Base-by-base conservation (phyloP, 2,329 filamentous ascomycete genomes). In the Venturia aucupariae region DNA sequence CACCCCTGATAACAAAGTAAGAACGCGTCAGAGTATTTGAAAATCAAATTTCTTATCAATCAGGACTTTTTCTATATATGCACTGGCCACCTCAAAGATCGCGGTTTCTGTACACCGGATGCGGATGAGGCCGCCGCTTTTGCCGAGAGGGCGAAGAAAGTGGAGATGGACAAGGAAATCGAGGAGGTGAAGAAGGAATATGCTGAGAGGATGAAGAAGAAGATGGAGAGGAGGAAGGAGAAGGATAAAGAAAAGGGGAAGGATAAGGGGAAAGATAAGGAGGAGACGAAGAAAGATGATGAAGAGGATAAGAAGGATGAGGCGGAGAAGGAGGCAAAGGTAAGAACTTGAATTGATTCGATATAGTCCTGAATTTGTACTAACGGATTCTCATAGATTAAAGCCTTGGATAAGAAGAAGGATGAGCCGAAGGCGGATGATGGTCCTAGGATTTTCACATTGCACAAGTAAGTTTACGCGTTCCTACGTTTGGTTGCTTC, bases 51-150 rank as follows among this genome's bases (percentile, higher is more conserved):
- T 2, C 24, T 32, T 42, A 32, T 64, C 51, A 51, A 4, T 17
- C n/a, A 87, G 85, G 92, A 96, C 73, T 95, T 92, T 77, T 97
- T 99, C 79, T 97, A 95, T 73, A 84, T 95, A 55, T 99, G 94
- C 70, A 82, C 86, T 6, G 80, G 83, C 39, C 94, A 99, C 75
- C 79, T 97, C 10, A 90, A 89, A 71, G 94, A 97, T 72, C 81
- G 80, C 39, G 85, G 88, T 48, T 97, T 97, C 74, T 93, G 90
- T 72, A 81, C 81, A 30, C 80, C 85, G 3, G 87, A 90, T 66
- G 87, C 89, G 66, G 81, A 90, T 66, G 89, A 92, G 71, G 83
- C 86, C 62, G 87, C 83, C 10, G 77, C 77, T 24, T 66, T 76
- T 5, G 77, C 68, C 79, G 60, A 46, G 17, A 84, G 71, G 82